phyloP scores from a whole-genome alignment of 2,329 filamentous ascomycete genomes.

The Trichothecium roseum region DNA sequence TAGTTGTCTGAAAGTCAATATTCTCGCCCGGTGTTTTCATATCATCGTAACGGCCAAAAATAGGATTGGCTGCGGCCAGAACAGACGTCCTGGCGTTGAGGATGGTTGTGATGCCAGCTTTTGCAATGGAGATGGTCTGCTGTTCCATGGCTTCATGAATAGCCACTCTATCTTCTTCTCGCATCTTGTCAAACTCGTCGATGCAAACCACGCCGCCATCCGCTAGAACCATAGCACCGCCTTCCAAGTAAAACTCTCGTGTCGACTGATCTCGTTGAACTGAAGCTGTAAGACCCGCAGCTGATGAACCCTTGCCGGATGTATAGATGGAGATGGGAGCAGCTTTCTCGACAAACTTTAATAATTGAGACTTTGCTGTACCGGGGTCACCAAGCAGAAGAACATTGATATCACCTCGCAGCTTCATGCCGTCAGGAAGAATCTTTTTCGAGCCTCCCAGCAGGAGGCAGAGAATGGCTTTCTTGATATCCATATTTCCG shows the following conservation, averaged over 20 bases:
- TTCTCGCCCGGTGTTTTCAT: conserved; percentile 97
- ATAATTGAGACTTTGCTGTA: conserved; percentile 92
- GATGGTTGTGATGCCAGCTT: conserved; percentile 97
- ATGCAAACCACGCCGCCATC: conserved; percentile 97
- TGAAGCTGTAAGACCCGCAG: conserved; percentile 92
- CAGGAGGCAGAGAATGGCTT: conserved; percentile 86
- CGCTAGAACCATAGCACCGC: conserved; percentile 95
- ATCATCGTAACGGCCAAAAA: conserved; percentile 96
- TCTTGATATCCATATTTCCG: conserved; percentile 93
- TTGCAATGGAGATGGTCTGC: conserved; percentile 97
- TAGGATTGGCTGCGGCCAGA: conserved; percentile 89
- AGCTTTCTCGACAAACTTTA: conserved; percentile 96
- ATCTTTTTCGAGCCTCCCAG: conserved; percentile 97
- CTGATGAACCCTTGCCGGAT: conserved; percentile 94
- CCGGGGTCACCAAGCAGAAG: conserved; percentile 92
- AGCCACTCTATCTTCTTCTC: conserved; percentile 92
- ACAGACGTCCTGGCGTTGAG: conserved; percentile 93
- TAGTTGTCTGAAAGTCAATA: conserved; percentile 98
- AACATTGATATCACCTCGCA: conserved; percentile 97
- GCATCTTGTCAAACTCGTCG: conserved; percentile 99
- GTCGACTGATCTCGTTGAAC: conserved; percentile 89
- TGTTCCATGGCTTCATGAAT: conserved; percentile 99
- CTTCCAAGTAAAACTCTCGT: conserved; percentile 94
- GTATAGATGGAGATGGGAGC: conserved; percentile 98
- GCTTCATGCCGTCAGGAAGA: conserved; percentile 90